Conservation (phyloP, 2,329 filamentous ascomycete species). For the Aspergillus quadrilineatus region DNA sequence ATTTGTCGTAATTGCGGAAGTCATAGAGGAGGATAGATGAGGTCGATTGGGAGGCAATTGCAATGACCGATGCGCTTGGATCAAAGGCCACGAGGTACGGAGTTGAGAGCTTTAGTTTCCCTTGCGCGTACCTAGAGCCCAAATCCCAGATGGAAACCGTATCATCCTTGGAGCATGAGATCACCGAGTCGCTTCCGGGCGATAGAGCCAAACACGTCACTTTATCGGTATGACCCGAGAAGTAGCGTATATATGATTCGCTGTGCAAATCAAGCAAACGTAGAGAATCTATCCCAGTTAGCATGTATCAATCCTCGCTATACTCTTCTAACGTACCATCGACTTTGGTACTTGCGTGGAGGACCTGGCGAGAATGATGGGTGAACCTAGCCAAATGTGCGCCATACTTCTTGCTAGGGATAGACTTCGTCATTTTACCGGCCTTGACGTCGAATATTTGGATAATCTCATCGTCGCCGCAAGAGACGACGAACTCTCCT, state of each 20-base stretch:
- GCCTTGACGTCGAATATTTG: constrained; percentile 94
- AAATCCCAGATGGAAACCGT: constrained; percentile 91
- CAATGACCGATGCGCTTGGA: constrained; percentile 87
- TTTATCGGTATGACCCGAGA: constrained; percentile 79
- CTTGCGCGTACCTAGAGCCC: constrained; percentile 74
- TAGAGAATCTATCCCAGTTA: constrained; percentile 59
- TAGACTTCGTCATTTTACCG: constrained; percentile 81
- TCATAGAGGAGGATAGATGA: constrained; percentile 87
- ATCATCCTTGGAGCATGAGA: constrained; percentile 87
- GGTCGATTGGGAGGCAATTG: constrained; percentile 77
- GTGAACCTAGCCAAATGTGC: constrained; percentile 93
- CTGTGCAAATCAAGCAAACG: constrained; percentile 85
- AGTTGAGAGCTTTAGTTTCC: constrained; percentile 74
- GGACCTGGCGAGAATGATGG: constrained; percentile 83
- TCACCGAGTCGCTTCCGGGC: constrained; percentile 83
- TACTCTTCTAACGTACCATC: constrained; percentile 59
- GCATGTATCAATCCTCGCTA: not conserved
- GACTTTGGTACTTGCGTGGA: constrained; percentile 94
- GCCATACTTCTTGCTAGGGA: constrained; percentile 95
- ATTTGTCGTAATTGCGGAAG: constrained; percentile 87
- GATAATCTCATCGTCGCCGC: constrained; percentile 90
- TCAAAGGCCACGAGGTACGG: constrained; percentile 88
- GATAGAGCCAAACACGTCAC: constrained; percentile 84
- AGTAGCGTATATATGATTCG: constrained; percentile 95
- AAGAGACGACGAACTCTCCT: constrained; percentile 86